phyloP scores from a whole-genome alignment of 2,329 filamentous ascomycete species.

The Botrytis sinoallii region DNA sequence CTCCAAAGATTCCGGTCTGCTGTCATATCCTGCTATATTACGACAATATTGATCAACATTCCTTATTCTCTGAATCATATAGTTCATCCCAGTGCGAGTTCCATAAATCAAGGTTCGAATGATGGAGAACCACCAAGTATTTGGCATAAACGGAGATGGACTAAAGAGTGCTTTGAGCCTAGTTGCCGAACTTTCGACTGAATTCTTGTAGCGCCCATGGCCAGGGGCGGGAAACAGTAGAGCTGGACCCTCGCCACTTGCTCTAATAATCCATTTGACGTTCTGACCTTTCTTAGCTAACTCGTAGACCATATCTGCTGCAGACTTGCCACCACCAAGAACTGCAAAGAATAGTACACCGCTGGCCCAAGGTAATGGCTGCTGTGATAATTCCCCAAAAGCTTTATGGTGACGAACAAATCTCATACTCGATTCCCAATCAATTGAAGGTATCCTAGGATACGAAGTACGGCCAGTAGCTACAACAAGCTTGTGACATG shows the following conservation, averaged over 20 bases:
- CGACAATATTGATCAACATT: slow-evolving; percentile 3
- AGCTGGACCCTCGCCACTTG: slow-evolving; percentile 16
- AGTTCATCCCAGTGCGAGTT: slow-evolving; percentile 2
- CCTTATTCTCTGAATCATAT: not conserved
- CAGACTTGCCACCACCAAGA: slow-evolving; percentile 16
- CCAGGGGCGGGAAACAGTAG: slow-evolving; percentile 1
- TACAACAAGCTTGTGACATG: slow-evolving; percentile 3
- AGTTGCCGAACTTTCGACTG: slow-evolving; percentile 22
- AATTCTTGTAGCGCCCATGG: slow-evolving; percentile 11
- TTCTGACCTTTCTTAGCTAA: not conserved
- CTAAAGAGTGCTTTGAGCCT: slow-evolving; percentile 8
- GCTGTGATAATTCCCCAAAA: slow-evolving; percentile 17
- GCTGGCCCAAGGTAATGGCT: not conserved
- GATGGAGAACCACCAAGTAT: not conserved
- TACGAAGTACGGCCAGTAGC: slow-evolving; percentile 2
- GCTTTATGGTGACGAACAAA: slow-evolving; percentile 15
- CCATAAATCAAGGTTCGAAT: not conserved
- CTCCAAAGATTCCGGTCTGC: not conserved
- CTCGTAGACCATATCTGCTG: slow-evolving; percentile 17
- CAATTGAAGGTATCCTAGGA: not conserved
- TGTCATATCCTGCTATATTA: not conserved
- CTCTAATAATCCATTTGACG: slow-evolving; percentile 13
- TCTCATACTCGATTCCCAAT: not conserved
- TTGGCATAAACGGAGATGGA: slow-evolving; percentile 13
- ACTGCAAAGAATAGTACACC: slow-evolving; percentile 3